Evolutionary conservation across 2,329 filamentous ascomycete genomes (phyloP).

Genomic region (Colletotrichum scovillei): DNA sequence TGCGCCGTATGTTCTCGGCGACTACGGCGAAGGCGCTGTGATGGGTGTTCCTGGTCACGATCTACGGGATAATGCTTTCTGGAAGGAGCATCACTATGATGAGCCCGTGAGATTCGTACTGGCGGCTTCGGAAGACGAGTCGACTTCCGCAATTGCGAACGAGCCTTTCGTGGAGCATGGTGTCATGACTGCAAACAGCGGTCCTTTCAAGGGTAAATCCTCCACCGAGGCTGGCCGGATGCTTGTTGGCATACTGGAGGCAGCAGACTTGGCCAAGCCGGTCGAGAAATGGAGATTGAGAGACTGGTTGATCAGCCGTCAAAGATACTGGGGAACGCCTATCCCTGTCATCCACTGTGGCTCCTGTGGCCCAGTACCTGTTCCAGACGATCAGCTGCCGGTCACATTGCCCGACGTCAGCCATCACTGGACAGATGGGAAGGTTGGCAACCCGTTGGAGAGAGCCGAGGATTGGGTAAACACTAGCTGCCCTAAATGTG

Average conservation of each 20-base stretch:
- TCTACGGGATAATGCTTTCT: constrained; percentile 81
- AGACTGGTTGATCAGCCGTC: constrained; percentile 93
- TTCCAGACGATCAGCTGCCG: constrained; percentile 80
- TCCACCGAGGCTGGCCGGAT: constrained; percentile 72
- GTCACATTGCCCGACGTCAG: constrained; percentile 79
- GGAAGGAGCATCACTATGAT: constrained; percentile 74
- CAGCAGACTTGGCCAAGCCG: constrained; percentile 68
- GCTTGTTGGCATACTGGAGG: constrained; percentile 68
- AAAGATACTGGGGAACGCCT: constrained; percentile 91
- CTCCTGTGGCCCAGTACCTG: constrained; percentile 81
- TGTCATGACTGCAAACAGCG: constrained; percentile 73
- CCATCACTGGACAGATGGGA: constrained; percentile 74
- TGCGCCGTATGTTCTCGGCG: constrained; percentile 85
- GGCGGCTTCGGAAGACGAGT: constrained; percentile 59
- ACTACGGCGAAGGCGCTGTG: constrained; percentile 88
- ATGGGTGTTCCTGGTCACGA: constrained; percentile 95
- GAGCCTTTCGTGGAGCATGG: constrained; percentile 75
- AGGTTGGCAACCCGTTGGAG: constrained; percentile 82
- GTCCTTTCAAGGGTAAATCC: constrained; percentile 70
- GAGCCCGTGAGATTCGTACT: constrained; percentile 74
- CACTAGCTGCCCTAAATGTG: constrained; percentile 80
- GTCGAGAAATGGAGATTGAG: constrained; percentile 82
- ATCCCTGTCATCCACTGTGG: constrained; percentile 89
- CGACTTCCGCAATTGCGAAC: constrained; percentile 54
- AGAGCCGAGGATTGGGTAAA: constrained; percentile 79